phyloP scores from a whole-genome alignment of 176 grass and related monocot species.

The Triticum urartu region DNA sequence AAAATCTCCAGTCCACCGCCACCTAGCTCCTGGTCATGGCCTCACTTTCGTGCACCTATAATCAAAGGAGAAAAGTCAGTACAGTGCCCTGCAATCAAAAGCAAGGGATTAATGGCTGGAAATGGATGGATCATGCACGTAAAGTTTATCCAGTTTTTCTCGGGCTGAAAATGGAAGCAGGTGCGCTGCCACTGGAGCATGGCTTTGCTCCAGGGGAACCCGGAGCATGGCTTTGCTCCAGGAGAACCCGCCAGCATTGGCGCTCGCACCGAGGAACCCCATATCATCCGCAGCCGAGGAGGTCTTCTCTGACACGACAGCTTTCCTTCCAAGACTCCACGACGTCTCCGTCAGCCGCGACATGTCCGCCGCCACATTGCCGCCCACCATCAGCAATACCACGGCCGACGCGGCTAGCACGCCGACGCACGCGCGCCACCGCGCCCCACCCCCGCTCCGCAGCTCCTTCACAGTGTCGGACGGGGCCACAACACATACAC shows the following conservation, averaged over 20 bases:
- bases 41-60: no score
- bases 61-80: no score
- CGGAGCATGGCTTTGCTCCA: background rate
- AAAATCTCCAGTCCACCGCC: no score
- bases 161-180: constrained; percentile 55
- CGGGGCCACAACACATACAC: no score
- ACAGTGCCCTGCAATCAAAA: no score
- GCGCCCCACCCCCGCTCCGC: no score
- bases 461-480: no score
- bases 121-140: no score
- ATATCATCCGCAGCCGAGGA: background rate
- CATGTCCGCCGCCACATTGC: background rate
- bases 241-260: background rate
- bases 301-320: constrained; percentile 54
- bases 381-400: background rate
- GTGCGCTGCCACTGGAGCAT: constrained; percentile 66
- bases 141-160: no score
- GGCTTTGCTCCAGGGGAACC: constrained; percentile 47
- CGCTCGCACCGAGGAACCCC: background rate
- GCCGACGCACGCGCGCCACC: background rate
- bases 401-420: background rate
- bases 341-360: background rate
- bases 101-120: no score
- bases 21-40: no score
- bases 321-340: background rate